phyloP scores from a whole-genome alignment of 352 stramenopile species.

The Globisporangium uncinulatum region DNA sequence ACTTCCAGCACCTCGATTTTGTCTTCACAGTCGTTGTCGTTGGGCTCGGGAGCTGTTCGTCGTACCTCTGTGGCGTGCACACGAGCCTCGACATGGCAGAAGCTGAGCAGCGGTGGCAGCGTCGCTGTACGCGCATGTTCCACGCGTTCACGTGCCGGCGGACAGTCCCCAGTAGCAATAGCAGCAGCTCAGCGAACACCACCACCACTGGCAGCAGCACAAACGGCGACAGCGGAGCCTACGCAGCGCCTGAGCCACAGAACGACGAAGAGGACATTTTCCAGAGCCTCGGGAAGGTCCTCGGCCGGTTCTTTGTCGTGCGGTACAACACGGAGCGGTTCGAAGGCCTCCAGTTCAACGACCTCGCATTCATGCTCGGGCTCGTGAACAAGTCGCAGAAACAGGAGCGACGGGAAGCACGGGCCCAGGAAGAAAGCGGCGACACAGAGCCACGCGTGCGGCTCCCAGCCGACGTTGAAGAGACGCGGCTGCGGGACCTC shows the following conservation, averaged over 20 bases:
- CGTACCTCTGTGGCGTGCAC: conserved; percentile 66
- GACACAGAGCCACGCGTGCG: conserved; percentile 17
- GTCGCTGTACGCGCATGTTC: conserved; percentile 56
- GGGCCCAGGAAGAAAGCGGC: conserved; percentile 17
- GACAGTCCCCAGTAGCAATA: not conserved
- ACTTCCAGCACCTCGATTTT: conserved; percentile 72
- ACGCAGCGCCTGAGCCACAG: conserved; percentile 10
- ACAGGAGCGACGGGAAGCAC: conserved; percentile 36
- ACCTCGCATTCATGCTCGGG: conserved; percentile 63
- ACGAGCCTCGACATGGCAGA: conserved; percentile 42
- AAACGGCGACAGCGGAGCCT: not conserved
- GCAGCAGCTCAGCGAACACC: conserved; percentile 4
- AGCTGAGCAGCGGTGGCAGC: conserved; percentile 60
- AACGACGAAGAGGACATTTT: conserved; percentile 62
- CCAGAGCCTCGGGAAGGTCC: conserved; percentile 48
- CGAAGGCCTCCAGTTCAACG: conserved; percentile 62
- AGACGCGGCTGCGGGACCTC: conserved; percentile 40
- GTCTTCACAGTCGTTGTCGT: conserved; percentile 46
- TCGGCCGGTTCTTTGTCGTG: conserved; percentile 75
- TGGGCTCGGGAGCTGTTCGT: conserved; percentile 33
- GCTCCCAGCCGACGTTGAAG: conserved; percentile 37
- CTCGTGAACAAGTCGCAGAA: conserved; percentile 57
- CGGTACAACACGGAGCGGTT: conserved; percentile 61
- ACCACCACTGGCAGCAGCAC: conserved; percentile 1
- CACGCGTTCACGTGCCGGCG: conserved; percentile 44